phyloP scores from a whole-genome alignment of 495 filamentous ascomycete genomes.

The Tuber borchii region DNA sequence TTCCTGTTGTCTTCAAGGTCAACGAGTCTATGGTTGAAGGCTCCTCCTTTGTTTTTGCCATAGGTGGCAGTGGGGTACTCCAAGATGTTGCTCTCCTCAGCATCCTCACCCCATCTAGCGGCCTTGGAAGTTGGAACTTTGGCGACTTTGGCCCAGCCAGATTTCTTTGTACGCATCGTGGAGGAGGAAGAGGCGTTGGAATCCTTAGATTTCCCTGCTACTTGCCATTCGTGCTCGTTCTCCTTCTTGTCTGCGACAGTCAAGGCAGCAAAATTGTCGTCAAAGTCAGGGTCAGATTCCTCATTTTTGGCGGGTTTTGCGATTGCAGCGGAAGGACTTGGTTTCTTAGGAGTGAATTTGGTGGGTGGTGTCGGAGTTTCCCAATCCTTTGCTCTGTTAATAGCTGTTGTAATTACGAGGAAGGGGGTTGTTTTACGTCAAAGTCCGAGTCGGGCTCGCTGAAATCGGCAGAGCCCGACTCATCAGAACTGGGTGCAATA shows the following conservation, averaged over 20 bases:
- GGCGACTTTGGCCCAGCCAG: constrained; percentile 25
- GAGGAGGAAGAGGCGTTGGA: neutral
- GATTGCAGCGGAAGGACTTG: neutral
- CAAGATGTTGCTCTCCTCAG: neutral
- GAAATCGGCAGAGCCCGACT: constrained; percentile 8
- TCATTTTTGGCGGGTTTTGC: neutral
- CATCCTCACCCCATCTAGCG: constrained; percentile 22
- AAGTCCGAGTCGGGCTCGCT: constrained; percentile 9
- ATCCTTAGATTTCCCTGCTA: neutral
- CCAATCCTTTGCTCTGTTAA: constrained; percentile 8
- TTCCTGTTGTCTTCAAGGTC: neutral
- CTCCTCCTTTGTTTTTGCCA: constrained; percentile 10
- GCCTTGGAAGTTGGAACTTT: constrained; percentile 17
- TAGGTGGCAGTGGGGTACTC: constrained; percentile 8
- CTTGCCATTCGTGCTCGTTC: neutral
- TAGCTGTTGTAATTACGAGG: neutral
- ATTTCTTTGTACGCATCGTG: constrained; percentile 11
- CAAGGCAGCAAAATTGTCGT: neutral
- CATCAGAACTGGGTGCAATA: constrained; percentile 13
- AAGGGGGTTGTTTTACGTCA: constrained; percentile 8
- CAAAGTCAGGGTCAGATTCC: neutral
- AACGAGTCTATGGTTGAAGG: constrained; percentile 19
- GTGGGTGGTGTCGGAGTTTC: neutral
- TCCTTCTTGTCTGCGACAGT: neutral
- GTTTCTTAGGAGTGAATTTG: neutral